A percentile compares a stretch with the other conserved stretches of the same genome.
phyloP scores from a whole-genome alignment of 257 asterid species.

The Nicotiana tabacum region DNA sequence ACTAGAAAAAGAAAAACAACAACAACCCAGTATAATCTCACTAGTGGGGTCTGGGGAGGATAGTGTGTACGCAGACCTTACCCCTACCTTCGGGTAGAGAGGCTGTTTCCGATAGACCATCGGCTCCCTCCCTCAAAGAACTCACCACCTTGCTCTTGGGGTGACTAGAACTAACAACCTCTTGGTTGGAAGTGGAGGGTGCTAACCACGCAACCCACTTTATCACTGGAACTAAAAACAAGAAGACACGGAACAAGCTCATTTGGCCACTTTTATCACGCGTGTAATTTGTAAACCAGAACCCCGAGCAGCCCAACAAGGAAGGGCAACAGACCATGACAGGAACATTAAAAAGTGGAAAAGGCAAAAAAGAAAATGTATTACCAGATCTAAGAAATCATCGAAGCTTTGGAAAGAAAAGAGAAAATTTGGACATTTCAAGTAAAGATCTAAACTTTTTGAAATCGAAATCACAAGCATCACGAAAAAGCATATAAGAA shows the following conservation, averaged over 20 bases:
- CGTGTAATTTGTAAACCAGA: not conserved
- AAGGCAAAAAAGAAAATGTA: not conserved
- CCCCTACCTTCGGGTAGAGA: too few species aligned
- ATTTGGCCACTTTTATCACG: not conserved
- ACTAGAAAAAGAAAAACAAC: too few species aligned
- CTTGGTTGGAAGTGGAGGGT: too few species aligned
- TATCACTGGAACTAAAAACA: not conserved
- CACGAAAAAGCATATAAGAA: not conserved
- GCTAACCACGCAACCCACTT: too few species aligned
- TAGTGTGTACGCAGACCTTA: too few species aligned
- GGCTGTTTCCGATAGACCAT: too few species aligned
- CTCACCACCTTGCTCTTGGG: too few species aligned
- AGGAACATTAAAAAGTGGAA: not conserved
- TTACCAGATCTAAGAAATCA: conserved; percentile 20
- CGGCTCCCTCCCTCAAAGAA: too few species aligned
- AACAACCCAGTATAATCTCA: too few species aligned
- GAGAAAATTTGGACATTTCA: not conserved
- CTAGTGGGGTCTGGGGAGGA: too few species aligned
- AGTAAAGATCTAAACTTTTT: conserved; percentile 9
- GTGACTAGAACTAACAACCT: too few species aligned
- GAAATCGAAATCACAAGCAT: not conserved
- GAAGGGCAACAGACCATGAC: not conserved
- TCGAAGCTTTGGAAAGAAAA: not conserved
- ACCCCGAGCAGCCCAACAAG: not conserved
- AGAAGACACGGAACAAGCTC: not conserved